Evolutionary conservation across 2,329 filamentous ascomycete genomes (phyloP).

Genomic region (Delphinella strobiligena): DNA sequence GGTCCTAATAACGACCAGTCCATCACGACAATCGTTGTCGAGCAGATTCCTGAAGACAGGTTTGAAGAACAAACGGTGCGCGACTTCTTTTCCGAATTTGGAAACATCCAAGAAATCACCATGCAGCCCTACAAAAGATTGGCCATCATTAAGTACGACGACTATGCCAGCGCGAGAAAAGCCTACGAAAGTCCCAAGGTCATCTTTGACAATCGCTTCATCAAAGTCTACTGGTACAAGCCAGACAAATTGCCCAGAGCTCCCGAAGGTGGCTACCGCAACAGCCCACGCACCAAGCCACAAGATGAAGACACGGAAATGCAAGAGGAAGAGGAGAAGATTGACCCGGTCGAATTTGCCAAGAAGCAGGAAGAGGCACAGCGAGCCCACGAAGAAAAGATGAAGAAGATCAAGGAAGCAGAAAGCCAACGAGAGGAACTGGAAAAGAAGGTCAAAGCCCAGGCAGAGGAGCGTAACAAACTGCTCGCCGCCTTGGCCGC

Average conservation of each 20-base stretch:
- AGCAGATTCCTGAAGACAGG: constrained; percentile 63
- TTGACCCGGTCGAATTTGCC: constrained; percentile 59
- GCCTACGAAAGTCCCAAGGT: constrained; percentile 68
- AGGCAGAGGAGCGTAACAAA: constrained; percentile 52
- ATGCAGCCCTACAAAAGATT: constrained; percentile 56
- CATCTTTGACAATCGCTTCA: constrained; percentile 76
- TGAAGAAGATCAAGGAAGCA: constrained; percentile 49
- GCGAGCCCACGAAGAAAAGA: constrained; percentile 53
- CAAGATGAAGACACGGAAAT: constrained; percentile 16
- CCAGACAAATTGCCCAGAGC: constrained; percentile 19
- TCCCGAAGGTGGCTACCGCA: constrained; percentile 5
- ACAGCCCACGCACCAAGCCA: constrained; percentile 5
- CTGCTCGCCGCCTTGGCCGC: constrained; percentile 47
- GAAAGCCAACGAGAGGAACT: constrained; percentile 51
- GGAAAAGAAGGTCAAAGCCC: constrained; percentile 50
- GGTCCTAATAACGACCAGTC: constrained; percentile 51
- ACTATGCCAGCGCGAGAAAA: constrained; percentile 52
- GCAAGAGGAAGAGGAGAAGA: constrained; percentile 35
- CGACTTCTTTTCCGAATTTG: constrained; percentile 61
- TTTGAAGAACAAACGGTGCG: constrained; percentile 54
- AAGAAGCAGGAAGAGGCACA: constrained; percentile 62
- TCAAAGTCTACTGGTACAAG: constrained; percentile 71
- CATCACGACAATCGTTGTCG: constrained; percentile 60
- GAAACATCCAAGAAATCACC: constrained; percentile 49
- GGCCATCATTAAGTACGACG: constrained; percentile 57